Percentiles rank a stretch among this genome's conserved stretches.
These are phyloP conservation scores for Aristolochia fimbriata DNA, from an alignment of 164 flowering plant species.

Conservation along the genomic window DNA sequence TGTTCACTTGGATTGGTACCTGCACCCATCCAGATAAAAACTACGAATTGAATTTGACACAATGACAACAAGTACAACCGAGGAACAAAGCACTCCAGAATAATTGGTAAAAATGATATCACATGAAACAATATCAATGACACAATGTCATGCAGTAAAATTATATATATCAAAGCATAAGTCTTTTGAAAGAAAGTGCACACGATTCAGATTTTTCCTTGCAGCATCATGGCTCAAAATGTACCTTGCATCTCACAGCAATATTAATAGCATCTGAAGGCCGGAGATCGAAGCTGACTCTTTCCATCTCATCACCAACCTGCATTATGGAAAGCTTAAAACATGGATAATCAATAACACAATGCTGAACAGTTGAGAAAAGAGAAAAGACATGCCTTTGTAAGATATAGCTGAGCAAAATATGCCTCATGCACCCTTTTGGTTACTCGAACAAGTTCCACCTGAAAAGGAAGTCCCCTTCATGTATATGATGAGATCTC, in stretches of 20 bases:
- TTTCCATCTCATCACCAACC: conserved; percentile 54
- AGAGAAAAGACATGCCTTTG: conserved; percentile 37
- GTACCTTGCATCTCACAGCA: conserved; percentile 98
- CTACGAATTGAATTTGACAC: too few species aligned
- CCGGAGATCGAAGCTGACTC: conserved; percentile 78
- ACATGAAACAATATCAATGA: too few species aligned
- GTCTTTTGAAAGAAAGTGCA: too few species aligned
- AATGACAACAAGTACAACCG: not conserved
- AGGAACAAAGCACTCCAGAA: not conserved
- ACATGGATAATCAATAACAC: not conserved
- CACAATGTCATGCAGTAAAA: too few species aligned
- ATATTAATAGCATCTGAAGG: conserved; percentile 99
- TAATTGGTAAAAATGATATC: too few species aligned
- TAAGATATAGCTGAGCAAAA: conserved; percentile 77
- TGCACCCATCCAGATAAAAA: conserved; percentile 13
- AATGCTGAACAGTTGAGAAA: not conserved
- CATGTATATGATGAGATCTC: not conserved
- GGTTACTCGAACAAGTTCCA: conserved; percentile 83
- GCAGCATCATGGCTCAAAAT: not conserved
- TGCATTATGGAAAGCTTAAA: conserved; percentile 15
- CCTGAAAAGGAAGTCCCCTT: conserved; percentile 33
- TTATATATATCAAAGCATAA: too few species aligned
- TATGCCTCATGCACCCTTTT: conserved; percentile 97
- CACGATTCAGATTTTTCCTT: too few species aligned
- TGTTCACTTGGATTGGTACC: conserved; percentile 99